Conservation (phyloP, 2,329 filamentous ascomycete species). For the Fusarium compactum region DNA sequence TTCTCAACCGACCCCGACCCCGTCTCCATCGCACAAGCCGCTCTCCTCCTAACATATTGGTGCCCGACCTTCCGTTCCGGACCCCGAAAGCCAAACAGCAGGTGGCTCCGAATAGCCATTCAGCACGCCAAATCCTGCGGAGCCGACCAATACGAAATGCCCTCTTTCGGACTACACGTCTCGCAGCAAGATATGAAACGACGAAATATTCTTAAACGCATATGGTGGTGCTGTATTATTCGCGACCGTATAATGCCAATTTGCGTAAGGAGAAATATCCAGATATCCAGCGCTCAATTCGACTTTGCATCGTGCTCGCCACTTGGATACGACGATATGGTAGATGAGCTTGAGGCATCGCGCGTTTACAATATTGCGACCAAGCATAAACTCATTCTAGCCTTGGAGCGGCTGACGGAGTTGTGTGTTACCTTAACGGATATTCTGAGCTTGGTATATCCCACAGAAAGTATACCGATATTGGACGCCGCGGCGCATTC, state of each 20-base stretch:
- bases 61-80: constrained; percentile 35
- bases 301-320: constrained; percentile 28
- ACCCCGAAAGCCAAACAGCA: constrained; percentile 28
- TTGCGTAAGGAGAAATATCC: constrained; percentile 36
- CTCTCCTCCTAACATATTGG: constrained; percentile 36
- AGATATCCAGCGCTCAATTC: constrained; percentile 30
- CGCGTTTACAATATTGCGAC: constrained; percentile 34
- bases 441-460: constrained; percentile 32
- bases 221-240: constrained; percentile 41
- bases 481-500: constrained; percentile 23
- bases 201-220: constrained; percentile 27
- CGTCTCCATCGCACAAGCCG: constrained; percentile 34
- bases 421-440: constrained; percentile 36
- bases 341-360: constrained; percentile 35
- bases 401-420: constrained; percentile 27
- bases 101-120: constrained; percentile 34
- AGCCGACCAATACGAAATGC: constrained; percentile 22
- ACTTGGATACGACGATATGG: constrained; percentile 29
- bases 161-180: background rate
- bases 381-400: constrained; percentile 36
- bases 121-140: constrained; percentile 30
- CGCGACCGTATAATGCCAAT: constrained; percentile 38
- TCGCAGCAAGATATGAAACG: constrained; percentile 21
- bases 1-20: constrained; percentile 37
- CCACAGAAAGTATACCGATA: constrained; percentile 23